phyloP scores from a whole-genome alignment of 306 rosid species.

The Lathyrus oleraceus region DNA sequence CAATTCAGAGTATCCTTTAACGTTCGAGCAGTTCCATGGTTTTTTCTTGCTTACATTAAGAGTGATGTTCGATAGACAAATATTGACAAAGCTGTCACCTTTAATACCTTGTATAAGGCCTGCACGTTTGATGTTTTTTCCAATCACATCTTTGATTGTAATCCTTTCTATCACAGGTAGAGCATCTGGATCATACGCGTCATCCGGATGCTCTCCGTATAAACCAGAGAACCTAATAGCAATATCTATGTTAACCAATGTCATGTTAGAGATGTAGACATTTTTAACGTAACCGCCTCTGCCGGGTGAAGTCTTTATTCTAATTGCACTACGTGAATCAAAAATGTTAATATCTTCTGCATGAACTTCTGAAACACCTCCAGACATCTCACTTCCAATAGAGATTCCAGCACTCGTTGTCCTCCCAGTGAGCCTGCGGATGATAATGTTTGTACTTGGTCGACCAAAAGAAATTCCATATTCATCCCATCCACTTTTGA shows the following conservation, averaged over 20 bases:
- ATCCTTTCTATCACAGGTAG: slow-evolving; percentile 58
- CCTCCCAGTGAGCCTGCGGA: slow-evolving; percentile 51
- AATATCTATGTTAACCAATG: slow-evolving; percentile 52
- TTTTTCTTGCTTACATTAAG: slow-evolving; percentile 44
- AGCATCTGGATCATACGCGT: slow-evolving; percentile 52
- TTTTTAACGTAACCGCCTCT: slow-evolving; percentile 77
- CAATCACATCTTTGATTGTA: slow-evolving; percentile 57
- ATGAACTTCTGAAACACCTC: slow-evolving; percentile 70
- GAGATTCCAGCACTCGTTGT: slow-evolving; percentile 64
- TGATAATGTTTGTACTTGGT: slow-evolving; percentile 63
- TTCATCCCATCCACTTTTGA: slow-evolving; percentile 87
- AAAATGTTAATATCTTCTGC: slow-evolving; percentile 59
- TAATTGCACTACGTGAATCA: slow-evolving; percentile 49
- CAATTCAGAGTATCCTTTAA: slow-evolving; percentile 63
- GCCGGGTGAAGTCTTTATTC: slow-evolving; percentile 76
- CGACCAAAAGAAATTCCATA: slow-evolving; percentile 68
- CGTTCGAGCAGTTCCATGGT: slow-evolving; percentile 75
- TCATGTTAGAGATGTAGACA: slow-evolving; percentile 56
- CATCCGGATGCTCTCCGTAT: slow-evolving; percentile 75
- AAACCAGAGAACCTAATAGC: slow-evolving; percentile 67
- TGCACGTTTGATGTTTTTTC: slow-evolving; percentile 51
- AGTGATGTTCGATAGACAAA: slow-evolving; percentile 63
- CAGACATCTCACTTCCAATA: slow-evolving; percentile 88
- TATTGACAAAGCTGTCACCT: slow-evolving; percentile 54
- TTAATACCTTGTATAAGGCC: slow-evolving; percentile 68